A percentile compares a stretch with the other conserved stretches of the same genome.
Evolutionary conservation across 176 grass and related monocot genomes (phyloP).

Genomic region (Aegilops bicornis): DNA sequence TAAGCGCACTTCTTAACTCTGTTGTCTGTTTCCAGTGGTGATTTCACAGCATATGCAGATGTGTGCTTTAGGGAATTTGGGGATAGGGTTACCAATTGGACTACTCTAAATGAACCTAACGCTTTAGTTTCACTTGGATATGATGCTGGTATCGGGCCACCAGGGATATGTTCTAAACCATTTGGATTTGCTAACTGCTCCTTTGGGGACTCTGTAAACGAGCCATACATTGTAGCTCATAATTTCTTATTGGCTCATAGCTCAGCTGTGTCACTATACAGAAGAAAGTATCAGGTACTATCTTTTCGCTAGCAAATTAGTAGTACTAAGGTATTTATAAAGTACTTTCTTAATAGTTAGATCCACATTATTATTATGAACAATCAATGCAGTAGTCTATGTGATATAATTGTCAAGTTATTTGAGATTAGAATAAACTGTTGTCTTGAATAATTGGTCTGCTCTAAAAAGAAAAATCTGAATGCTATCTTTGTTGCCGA

Average conservation of each 20-base stretch:
- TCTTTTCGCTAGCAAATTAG: background rate
- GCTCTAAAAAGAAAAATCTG: background rate
- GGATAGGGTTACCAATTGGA: conserved; percentile 44
- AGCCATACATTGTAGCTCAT: conserved; percentile 44
- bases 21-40: conserved; percentile 27
- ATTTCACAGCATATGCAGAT: conserved; percentile 55
- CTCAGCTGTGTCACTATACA: conserved; percentile 48
- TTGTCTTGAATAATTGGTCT: background rate
- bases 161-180: conserved; percentile 41
- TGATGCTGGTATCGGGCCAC: conserved; percentile 31
- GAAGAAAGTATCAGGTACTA: conserved; percentile 42
- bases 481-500: background rate
- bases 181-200: conserved; percentile 50
- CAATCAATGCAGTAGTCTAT: background rate
- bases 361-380: background rate
- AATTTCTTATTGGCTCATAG: conserved; percentile 45
- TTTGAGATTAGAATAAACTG: background rate
- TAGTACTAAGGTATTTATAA: background rate
- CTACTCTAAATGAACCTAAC: conserved; percentile 47
- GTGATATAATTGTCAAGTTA: background rate
- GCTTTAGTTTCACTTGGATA: conserved; percentile 14
- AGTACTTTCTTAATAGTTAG: background rate
- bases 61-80: conserved; percentile 59
- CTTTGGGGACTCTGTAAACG: conserved; percentile 30
- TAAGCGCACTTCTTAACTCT: background rate